Evolutionary conservation across 768 basidiomycete species (phyloP), one percentile per base, ranked within the genome.

Genomic region (Suillus lakei): DNA sequence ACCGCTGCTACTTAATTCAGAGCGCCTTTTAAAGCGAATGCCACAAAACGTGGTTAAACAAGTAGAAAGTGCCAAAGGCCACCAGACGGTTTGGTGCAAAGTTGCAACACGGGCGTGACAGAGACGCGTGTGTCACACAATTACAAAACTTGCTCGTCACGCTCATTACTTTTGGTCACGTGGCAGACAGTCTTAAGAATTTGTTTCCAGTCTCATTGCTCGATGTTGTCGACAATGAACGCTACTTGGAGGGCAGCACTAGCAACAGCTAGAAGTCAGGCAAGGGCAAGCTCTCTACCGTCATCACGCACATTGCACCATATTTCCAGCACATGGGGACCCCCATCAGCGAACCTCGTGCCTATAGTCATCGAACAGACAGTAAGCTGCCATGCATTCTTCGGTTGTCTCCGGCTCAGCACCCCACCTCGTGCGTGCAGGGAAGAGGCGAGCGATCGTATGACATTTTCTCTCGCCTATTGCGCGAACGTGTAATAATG

Each of bases 351-450:
- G 34, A 86, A 84, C 76, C 84, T 97, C 59, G 93, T 97, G 26
- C 95, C 95, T 41, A 96, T 96, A 53, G 95, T 97, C 63, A 92
- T 97, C 67, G 95, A 97, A 72, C 95, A 96, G 77, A 96, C 95
- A 28, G 93, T 95, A 70, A 70, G 81, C 68, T 13, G 34, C 12
- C n/a, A 16, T 64, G 32, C 46, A 63, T 41, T 68, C 64, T 64
- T 44, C 13, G 53, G 60, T 62, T 48, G 43, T 55, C 60, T 18
- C 23, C 23, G 23, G 46, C 70, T 76, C 69, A 74, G 16, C 36
- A 58, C 38, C 9, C 56, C 23, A 18, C 60, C 51, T 63, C 69
- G 51, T 64, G 56, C 64, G 60, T 60, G 4, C 69, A 93, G 91
- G 91, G 91, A 54, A 85, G 93, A 71, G 93, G 93, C 15, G 94